Conservation (phyloP, 2,329 filamentous ascomycete species). For the Paraphoma sp. region DNA sequence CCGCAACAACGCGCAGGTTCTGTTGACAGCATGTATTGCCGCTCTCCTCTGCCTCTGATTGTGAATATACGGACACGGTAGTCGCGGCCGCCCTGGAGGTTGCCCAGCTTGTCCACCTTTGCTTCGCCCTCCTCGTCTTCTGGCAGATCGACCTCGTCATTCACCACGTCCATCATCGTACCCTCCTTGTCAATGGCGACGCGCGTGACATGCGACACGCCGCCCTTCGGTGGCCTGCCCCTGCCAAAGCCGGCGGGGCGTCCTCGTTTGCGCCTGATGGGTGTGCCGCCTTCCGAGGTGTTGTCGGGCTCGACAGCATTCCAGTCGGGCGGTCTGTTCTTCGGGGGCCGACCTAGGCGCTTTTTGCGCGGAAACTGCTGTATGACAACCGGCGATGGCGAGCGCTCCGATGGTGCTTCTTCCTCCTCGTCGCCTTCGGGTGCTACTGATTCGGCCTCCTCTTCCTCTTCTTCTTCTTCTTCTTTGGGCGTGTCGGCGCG, state of each 20-base stretch:
- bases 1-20: constrained; percentile 96
- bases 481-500: constrained; percentile 51
- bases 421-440: constrained; percentile 41
- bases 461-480: constrained; percentile 49
- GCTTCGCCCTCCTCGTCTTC: constrained; percentile 87
- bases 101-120: constrained; percentile 90
- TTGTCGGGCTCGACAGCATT: constrained; percentile 60
- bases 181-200: constrained; percentile 94
- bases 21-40: constrained; percentile 97
- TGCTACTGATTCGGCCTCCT: constrained; percentile 58
- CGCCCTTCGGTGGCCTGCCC: constrained; percentile 73
- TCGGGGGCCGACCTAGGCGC: constrained; percentile 83
- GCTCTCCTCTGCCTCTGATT: constrained; percentile 79
- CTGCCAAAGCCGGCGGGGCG: constrained; percentile 65
- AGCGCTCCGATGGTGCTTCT: constrained; percentile 54
- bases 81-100: constrained; percentile 81
- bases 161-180: constrained; percentile 84
- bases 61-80: constrained; percentile 97
- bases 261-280: constrained; percentile 57
- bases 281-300: constrained; percentile 56
- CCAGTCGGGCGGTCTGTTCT: constrained; percentile 83
- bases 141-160: constrained; percentile 90
- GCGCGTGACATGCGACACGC: constrained; percentile 77
- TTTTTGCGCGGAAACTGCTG: constrained; percentile 70
- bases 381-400: constrained; percentile 57